These are phyloP conservation scores for Sphagnum magellanicum DNA, from an alignment of 228 moss, liverwort and hornwort genomes.

Conservation along the genomic window DNA sequence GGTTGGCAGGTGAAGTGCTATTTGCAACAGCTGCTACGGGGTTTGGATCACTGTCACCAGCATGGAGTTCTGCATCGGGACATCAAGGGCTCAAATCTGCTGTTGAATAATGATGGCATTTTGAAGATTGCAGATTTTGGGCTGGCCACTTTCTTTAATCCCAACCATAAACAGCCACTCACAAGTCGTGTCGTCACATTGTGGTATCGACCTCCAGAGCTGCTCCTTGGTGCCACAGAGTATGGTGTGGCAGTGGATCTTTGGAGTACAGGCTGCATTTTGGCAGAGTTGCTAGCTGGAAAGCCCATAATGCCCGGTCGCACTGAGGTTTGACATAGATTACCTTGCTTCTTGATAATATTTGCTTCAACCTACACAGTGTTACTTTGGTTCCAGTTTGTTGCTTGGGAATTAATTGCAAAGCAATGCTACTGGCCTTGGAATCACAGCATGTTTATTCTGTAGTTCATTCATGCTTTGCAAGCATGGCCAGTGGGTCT, in stretches of 20 bases:
- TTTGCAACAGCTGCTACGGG: slow-evolving; percentile 59
- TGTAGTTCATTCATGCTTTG: too few species aligned
- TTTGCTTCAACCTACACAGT: too few species aligned
- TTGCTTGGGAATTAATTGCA: too few species aligned
- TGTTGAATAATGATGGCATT: slow-evolving; percentile 59
- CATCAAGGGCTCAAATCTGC: slow-evolving; percentile 60
- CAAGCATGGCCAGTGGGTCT: too few species aligned
- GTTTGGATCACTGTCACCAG: slow-evolving; percentile 66
- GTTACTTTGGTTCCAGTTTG: too few species aligned
- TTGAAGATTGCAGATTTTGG: slow-evolving; percentile 70
- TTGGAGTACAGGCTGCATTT: slow-evolving; percentile 63
- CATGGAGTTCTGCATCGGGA: slow-evolving; percentile 68
- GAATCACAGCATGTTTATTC: too few species aligned
- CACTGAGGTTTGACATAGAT: slow-evolving; percentile 38
- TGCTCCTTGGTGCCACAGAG: slow-evolving; percentile 58
- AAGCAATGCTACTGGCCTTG: too few species aligned
- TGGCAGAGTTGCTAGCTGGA: slow-evolving; percentile 58
- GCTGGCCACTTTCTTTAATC: slow-evolving; percentile 61
- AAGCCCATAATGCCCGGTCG: slow-evolving; percentile 68
- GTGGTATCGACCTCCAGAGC: slow-evolving; percentile 67
- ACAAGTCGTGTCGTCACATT: slow-evolving; percentile 67
- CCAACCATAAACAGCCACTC: slow-evolving; percentile 62
- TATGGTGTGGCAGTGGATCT: slow-evolving; percentile 67
- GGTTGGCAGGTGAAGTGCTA: slow-evolving; percentile 56
- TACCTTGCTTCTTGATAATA: too few species aligned